Percentiles rank a stretch among this genome's conserved stretches.
Evolutionary conservation across 805 yeast species (phyloP).

Genomic region (Teunomyces kruisii): DNA sequence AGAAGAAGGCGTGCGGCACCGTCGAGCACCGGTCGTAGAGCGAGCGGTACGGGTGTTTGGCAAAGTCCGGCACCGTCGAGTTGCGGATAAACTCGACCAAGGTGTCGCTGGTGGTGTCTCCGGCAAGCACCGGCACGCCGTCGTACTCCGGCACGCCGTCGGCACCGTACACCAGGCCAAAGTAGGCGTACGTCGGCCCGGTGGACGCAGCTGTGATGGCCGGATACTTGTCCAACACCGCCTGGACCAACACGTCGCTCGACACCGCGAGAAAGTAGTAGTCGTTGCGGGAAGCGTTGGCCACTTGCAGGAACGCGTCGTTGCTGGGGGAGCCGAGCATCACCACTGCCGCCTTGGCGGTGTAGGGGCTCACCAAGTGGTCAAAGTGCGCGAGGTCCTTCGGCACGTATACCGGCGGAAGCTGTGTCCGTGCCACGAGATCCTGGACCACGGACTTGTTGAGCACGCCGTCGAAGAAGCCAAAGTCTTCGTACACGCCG

Average conservation of each 20-base stretch:
- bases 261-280: neutral
- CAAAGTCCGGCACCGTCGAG: neutral
- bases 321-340: neutral
- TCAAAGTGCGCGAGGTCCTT: neutral
- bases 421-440: neutral
- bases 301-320: neutral
- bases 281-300: neutral
- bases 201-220: neutral
- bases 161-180: neutral
- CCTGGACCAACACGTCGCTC: neutral
- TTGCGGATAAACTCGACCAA: neutral
- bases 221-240: neutral
- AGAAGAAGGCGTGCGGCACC: neutral
- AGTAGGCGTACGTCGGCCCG: neutral
- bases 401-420: neutral
- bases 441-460: neutral
- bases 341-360: neutral
- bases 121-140: neutral
- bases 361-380: neutral
- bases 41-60: neutral
- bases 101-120: neutral
- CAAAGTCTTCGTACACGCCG: neutral
- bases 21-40: neutral
- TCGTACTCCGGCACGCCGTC: neutral
- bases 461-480: neutral